phyloP scores from a whole-genome alignment of 192 early-diverging fungal species.

The Linnemannia schmuckeri region DNA sequence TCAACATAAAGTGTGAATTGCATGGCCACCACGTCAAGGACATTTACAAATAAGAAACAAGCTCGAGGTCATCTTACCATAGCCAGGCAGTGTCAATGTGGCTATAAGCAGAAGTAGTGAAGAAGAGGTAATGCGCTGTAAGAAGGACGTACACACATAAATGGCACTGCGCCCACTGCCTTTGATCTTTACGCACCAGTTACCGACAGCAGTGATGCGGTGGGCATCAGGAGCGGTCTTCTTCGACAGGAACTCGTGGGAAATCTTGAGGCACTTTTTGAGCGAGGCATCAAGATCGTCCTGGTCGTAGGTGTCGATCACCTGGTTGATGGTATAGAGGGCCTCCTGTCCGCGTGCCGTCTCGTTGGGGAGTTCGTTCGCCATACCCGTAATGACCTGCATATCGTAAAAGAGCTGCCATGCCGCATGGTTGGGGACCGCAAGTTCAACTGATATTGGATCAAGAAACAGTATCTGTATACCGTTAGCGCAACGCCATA shows the following conservation, averaged over 20 bases:
- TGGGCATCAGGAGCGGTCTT: slow-evolving; percentile 76
- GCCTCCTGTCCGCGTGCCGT: slow-evolving; percentile 84
- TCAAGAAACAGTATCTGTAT: slow-evolving; percentile 9
- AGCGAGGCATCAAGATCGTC: slow-evolving; percentile 20
- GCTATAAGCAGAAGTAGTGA: neutral
- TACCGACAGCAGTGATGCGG: slow-evolving; percentile 87
- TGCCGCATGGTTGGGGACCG: slow-evolving; percentile 77
- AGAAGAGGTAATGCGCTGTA: neutral
- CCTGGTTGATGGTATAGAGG: slow-evolving; percentile 81
- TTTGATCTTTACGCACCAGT: slow-evolving; percentile 67
- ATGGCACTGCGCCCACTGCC: too few relatives aligned
- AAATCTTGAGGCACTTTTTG: slow-evolving; percentile 62
- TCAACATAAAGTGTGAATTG: neutral
- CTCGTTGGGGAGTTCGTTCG: slow-evolving; percentile 76
- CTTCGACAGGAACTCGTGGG: slow-evolving; percentile 74
- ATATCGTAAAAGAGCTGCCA: slow-evolving; percentile 83
- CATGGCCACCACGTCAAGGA: too few relatives aligned
- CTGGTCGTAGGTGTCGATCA: slow-evolving; percentile 78
- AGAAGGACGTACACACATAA: too few relatives aligned
- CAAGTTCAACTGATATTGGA: slow-evolving; percentile 70
- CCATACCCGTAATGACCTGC: slow-evolving; percentile 79
- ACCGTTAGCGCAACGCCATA: neutral
- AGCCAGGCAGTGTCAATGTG: slow-evolving; percentile 90
- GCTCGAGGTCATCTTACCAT: slow-evolving; percentile 58
- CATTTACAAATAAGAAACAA: too few relatives aligned